Evolutionary conservation across 1,284 basidiomycete species (phyloP).

Genomic region (Heterobasidion occidentale): DNA sequence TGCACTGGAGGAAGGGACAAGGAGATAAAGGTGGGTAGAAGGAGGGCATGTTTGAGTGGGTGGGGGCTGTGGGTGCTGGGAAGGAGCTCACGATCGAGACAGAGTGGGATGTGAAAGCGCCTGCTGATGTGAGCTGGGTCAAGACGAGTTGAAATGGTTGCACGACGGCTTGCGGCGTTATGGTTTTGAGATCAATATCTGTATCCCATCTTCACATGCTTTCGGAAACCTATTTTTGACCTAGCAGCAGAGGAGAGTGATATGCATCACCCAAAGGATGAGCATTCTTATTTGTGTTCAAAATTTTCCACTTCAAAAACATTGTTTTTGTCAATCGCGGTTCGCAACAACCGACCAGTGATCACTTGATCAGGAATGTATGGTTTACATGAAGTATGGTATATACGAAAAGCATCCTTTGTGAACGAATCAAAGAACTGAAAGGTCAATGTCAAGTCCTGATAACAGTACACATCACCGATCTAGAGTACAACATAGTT

Average conservation of each 20-base stretch:
- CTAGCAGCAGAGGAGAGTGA: no score
- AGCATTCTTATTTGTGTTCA: no score
- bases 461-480: neutral
- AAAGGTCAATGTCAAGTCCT: neutral
- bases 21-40: constrained; percentile 18
- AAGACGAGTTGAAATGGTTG: neutral
- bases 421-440: neutral
- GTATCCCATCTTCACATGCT: no score
- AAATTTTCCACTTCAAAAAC: no score
- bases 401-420: neutral
- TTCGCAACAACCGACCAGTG: no score
- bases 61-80: constrained; percentile 16
- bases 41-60: constrained; percentile 23
- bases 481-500: neutral
- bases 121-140: constrained; percentile 26
- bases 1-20: constrained; percentile 17
- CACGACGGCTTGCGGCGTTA: no score
- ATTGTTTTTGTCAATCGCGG: no score
- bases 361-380: no score
- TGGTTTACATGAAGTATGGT: neutral
- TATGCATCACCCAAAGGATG: no score
- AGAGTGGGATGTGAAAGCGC: constrained; percentile 43
- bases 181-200: no score
- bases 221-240: no score
- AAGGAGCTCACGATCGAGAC: constrained; percentile 31